phyloP scores from a whole-genome alignment of 805 yeast genomes.

The Yarrowia sp. region DNA sequence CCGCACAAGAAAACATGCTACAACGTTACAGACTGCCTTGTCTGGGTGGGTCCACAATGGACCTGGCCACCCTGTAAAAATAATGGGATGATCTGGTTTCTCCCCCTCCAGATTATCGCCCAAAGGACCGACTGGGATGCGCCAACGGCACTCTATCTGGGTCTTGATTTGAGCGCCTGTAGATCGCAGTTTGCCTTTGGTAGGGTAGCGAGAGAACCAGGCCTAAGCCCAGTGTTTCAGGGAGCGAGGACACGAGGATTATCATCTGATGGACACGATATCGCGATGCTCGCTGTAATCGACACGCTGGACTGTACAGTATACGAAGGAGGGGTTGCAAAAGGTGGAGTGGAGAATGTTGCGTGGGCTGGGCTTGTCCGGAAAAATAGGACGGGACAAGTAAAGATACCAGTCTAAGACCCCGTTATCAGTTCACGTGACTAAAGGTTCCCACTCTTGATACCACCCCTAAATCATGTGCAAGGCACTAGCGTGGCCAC shows the following conservation, averaged over 20 bases:
- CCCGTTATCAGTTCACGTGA: background rate
- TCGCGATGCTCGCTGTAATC: background rate
- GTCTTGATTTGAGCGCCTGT: background rate
- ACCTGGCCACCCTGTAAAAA: too few species aligned
- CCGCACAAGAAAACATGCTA: too few species aligned
- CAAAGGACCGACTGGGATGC: background rate
- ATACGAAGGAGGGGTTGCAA: background rate
- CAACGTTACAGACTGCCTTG: too few species aligned
- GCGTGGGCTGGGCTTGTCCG: background rate
- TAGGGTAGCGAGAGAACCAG: background rate
- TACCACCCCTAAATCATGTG: background rate
- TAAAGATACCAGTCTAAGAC: too few species aligned
- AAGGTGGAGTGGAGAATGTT: background rate
- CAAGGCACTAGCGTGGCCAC: constrained; percentile 20
- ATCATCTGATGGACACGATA: background rate
- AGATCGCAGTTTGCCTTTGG: background rate
- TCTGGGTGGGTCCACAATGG: too few species aligned
- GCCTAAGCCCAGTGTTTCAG: background rate
- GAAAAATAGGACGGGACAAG: too few species aligned
- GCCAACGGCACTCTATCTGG: constrained; percentile 4
- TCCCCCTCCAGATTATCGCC: too few species aligned
- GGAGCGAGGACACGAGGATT: background rate
- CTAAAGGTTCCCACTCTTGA: background rate
- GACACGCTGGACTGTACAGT: background rate
- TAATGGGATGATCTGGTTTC: too few species aligned